Conservation (phyloP, 179 eudicot genomes). For the Carnegiea gigantea region DNA sequence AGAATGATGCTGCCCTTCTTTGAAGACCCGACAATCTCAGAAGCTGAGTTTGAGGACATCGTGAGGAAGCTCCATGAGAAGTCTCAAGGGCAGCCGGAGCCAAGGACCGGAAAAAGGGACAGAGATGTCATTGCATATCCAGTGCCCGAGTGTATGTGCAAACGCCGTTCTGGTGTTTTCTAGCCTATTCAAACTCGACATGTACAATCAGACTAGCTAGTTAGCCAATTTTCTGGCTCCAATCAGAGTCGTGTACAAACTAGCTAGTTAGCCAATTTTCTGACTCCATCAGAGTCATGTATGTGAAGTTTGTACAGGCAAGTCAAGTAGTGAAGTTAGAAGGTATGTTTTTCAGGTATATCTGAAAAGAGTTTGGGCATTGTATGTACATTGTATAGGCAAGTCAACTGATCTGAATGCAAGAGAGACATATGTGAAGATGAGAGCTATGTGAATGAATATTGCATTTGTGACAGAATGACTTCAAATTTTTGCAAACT, state of each 20-base stretch:
- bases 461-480: background rate
- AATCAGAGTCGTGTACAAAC: background rate
- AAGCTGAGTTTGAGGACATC: slow-evolving; percentile 37
- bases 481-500: background rate
- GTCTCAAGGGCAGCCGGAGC: slow-evolving; percentile 61
- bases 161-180: slow-evolving; percentile 19
- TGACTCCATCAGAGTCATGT: too few species aligned
- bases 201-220: background rate
- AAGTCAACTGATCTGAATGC: too few species aligned
- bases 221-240: background rate
- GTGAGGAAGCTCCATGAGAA: slow-evolving; percentile 55
- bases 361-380: background rate
- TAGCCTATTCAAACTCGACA: background rate
- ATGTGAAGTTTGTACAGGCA: too few species aligned
- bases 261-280: too few species aligned
- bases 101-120: slow-evolving; percentile 47
- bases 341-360: background rate
- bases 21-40: slow-evolving; percentile 38
- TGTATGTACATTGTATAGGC: slow-evolving; percentile 1
- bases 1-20: slow-evolving; percentile 62
- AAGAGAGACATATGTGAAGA: background rate
- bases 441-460: background rate
- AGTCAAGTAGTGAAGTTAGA: background rate
- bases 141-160: slow-evolving; percentile 79
- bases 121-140: slow-evolving; percentile 68